Conservation (phyloP, 2,329 filamentous ascomycete species). For the Apiospora hydei region DNA sequence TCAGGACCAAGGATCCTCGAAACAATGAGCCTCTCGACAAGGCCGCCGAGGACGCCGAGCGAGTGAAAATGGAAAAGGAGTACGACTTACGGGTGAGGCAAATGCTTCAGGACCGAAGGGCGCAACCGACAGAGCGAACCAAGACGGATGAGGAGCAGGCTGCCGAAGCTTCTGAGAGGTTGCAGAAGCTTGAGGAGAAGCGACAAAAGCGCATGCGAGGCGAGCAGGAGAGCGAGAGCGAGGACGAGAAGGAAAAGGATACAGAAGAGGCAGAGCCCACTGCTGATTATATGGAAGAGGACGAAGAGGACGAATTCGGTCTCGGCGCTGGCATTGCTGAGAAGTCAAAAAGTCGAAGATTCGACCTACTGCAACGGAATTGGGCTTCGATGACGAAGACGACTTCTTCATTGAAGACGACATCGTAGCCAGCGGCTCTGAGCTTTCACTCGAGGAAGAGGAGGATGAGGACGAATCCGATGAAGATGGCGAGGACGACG, state of each 20-base stretch:
- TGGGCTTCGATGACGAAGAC: constrained; percentile 90
- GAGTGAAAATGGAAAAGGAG: constrained; percentile 75
- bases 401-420: constrained; percentile 92
- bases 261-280: constrained; percentile 28
- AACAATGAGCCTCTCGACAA: constrained; percentile 44
- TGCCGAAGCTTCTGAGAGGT: constrained; percentile 75
- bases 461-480: constrained; percentile 52
- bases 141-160: constrained; percentile 90
- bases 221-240: constrained; percentile 57
- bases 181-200: constrained; percentile 84
- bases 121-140: constrained; percentile 84
- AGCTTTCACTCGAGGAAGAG: constrained; percentile 25
- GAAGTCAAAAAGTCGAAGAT: constrained; percentile 43
- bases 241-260: constrained; percentile 38
- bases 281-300: constrained; percentile 41
- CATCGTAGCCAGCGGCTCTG: constrained; percentile 71
- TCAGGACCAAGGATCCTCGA: constrained; percentile 43
- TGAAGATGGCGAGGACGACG: constrained; percentile 55
- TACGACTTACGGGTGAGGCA: constrained; percentile 87
- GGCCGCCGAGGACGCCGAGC: constrained; percentile 42
- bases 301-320: constrained; percentile 53
- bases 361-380: constrained; percentile 63
- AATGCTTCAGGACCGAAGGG: constrained; percentile 83
- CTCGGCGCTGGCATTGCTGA: constrained; percentile 61
- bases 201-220: constrained; percentile 87